A percentile compares a stretch with the other conserved stretches of the same genome.
These are phyloP conservation scores for Colletotrichum noveboracense DNA, from an alignment of 2,329 filamentous ascomycete genomes.

Conservation along the genomic window DNA sequence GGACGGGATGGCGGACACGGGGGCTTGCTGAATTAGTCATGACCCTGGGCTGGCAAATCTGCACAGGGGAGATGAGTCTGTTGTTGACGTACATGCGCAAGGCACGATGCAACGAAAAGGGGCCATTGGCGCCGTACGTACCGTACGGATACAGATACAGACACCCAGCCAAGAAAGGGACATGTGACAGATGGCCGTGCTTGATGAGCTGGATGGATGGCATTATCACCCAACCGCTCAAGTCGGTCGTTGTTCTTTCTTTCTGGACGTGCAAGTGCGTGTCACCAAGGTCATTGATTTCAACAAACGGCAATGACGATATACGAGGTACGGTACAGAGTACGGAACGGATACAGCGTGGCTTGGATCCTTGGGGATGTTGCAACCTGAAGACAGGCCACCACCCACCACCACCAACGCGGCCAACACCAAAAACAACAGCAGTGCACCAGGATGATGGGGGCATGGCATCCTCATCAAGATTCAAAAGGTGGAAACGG, in stretches of 20 bases:
- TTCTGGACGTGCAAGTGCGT: not conserved
- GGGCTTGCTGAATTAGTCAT: not conserved
- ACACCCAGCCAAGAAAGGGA: not conserved
- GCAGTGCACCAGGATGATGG: not conserved
- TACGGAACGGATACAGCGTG: not conserved
- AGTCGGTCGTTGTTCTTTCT: not conserved
- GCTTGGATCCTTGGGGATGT: not conserved
- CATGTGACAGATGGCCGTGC: not conserved
- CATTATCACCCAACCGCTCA: not conserved
- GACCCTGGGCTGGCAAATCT: not conserved
- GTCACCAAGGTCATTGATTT: not conserved
- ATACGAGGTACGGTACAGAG: not conserved
- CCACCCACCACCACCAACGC: not conserved
- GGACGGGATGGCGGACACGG: not conserved
- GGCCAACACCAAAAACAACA: not conserved
- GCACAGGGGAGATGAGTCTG: not conserved
- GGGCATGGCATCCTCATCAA: not conserved
- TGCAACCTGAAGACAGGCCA: not conserved
- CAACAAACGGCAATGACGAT: not conserved
- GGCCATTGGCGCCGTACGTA: not conserved
- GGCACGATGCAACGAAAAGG: not conserved
- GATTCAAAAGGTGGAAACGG: not conserved
- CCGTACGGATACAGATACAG: not conserved
- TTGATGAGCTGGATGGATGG: not conserved
- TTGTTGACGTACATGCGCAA: not conserved